Base-by-base conservation (phyloP, 2,329 filamentous ascomycete species). In the Calonectria hawksworthii region DNA sequence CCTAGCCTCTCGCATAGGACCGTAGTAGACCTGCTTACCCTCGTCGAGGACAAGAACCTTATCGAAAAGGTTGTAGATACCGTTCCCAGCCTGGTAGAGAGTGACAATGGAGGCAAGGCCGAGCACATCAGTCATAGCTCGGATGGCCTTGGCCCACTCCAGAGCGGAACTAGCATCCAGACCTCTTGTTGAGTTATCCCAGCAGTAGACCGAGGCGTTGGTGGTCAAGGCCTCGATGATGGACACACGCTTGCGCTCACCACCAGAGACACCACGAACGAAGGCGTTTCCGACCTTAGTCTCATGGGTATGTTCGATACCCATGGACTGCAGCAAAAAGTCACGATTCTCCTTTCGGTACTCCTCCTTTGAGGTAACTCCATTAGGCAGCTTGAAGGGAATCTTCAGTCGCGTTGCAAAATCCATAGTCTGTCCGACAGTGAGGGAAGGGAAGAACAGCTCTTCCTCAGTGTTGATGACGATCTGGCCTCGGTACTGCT, bases 391-490 rank as follows among this genome's bases (percentile, higher is more conserved):
- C 13, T 87, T 78, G 71, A 85, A 86, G 0, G 90, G 90, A 1
- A 92, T 83, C 82, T 92, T 93, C 73, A 92, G 85, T 1, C 88
- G 86, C 0, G 91, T 91, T 0, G 94, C 94, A 83, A 96, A 96
- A 56, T 91, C 88, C 44, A 96, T 87, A 0, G 94, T 96, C 79
- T 94, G 89, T 5, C 91, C 90, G 2, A 96, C 94, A 0, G 92
- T 94, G 9, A 96, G 85, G 0, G 93, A 90, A 0, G 94, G 92
- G 75, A 94, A 95, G 79, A 88, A 87, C 3, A 88, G 70, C 74
- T 89, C 92, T 80, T 95, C 94, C 3, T 94, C 92, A 26, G 93
- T 94, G 83, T 95, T 95, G 74, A 95, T 89, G 50, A 94, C 88
- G 64, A 93, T 91, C 77, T 93, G 90, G 2, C 90, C 89, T 1